These are phyloP conservation scores for Calonectria multiphialidica DNA, from an alignment of 2,329 filamentous ascomycete species.

Conservation along the genomic window DNA sequence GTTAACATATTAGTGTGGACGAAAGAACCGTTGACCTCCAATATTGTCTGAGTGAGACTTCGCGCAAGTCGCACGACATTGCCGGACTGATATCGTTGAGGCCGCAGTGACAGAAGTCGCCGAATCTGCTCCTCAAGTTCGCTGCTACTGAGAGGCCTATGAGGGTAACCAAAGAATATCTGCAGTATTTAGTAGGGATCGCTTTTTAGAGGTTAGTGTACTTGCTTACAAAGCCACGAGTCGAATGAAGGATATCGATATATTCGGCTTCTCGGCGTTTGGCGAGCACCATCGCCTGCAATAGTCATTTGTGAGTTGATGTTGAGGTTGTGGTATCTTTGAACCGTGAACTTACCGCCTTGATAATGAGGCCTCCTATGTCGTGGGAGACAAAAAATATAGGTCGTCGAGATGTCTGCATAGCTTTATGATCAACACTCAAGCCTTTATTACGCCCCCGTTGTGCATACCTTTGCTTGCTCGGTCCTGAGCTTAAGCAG, in stretches of 20 bases:
- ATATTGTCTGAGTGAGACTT: not conserved
- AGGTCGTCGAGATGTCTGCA: too few relatives aligned
- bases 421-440: not conserved
- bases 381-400: slow-evolving; percentile 23
- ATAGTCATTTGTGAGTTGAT: not conserved
- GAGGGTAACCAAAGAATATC: slow-evolving; percentile 2
- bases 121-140: not conserved
- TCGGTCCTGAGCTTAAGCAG: too few relatives aligned
- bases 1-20: slow-evolving; percentile 14
- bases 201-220: not conserved
- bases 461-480: too few relatives aligned
- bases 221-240: not conserved
- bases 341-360: slow-evolving; percentile 13
- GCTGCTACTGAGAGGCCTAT: not conserved
- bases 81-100: not conserved
- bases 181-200: not conserved
- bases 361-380: slow-evolving; percentile 20
- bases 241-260: not conserved
- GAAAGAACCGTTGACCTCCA: slow-evolving; percentile 15
- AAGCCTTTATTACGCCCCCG: too few relatives aligned
- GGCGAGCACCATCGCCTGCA: not conserved
- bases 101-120: not conserved
- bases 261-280: not conserved
- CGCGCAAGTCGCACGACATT: not conserved
- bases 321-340: too few relatives aligned